These are phyloP conservation scores for Pichia heedii DNA, from an alignment of 805 yeast species.

Conservation along the genomic window DNA sequence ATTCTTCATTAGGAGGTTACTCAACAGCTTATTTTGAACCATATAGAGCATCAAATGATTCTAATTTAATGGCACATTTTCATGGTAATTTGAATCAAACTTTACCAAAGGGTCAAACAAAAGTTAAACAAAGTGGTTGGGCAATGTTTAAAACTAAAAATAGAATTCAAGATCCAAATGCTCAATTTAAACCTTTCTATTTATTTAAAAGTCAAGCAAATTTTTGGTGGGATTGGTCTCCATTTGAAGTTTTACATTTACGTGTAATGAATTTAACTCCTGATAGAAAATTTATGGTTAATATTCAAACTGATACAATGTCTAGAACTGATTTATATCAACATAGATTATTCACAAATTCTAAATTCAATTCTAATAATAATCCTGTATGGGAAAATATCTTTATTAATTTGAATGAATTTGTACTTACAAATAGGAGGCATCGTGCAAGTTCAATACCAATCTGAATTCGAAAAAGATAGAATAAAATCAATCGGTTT, in stretches of 20 bases:
- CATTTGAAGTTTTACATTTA: slow-evolving; percentile 51
- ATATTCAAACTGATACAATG: slow-evolving; percentile 74
- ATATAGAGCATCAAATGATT: slow-evolving; percentile 29
- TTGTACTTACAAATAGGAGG: slow-evolving; percentile 83
- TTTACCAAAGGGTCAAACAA: slow-evolving; percentile 54
- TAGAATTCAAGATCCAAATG: slow-evolving; percentile 32
- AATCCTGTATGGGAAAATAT: slow-evolving; percentile 66
- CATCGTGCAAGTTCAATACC: slow-evolving; percentile 41
- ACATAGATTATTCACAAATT: slow-evolving; percentile 52
- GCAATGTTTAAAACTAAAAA: slow-evolving; percentile 81
- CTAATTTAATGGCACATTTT: slow-evolving; percentile 48
- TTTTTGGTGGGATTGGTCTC: slow-evolving; percentile 64
- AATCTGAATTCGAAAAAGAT: slow-evolving; percentile 48
- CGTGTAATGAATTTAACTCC: slow-evolving; percentile 59
- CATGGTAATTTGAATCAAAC: slow-evolving; percentile 63
- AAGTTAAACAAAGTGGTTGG: slow-evolving; percentile 55
- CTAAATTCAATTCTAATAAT: slow-evolving; percentile 39
- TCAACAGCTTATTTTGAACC: slow-evolving; percentile 43
- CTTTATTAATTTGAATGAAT: slow-evolving; percentile 65
- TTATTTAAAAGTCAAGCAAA: slow-evolving; percentile 28
- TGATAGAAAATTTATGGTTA: slow-evolving; percentile 59
- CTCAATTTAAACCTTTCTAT: slow-evolving; percentile 37
- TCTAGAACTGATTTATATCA: slow-evolving; percentile 73
- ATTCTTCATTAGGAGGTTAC: slow-evolving; percentile 71
- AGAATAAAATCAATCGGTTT: slow-evolving; percentile 67